phyloP scores from a whole-genome alignment of 768 basidiomycete genomes.

The Pleurotus ostreatus region DNA sequence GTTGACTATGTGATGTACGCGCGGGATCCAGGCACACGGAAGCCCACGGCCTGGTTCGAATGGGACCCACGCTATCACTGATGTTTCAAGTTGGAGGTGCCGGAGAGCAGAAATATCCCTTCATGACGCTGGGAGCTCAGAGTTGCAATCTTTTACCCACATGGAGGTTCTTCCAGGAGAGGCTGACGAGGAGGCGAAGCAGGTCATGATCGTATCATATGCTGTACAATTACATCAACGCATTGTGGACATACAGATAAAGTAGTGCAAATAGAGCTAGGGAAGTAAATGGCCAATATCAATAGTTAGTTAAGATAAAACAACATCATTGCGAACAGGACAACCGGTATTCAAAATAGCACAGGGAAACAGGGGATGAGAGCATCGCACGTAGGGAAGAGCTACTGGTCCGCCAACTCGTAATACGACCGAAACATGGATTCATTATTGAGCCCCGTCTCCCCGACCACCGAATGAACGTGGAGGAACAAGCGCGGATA shows the following conservation, averaged over 20 bases:
- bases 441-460: constrained; percentile 71
- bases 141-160: too few species aligned
- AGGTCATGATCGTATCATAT: background rate
- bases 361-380: too few species aligned
- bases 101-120: background rate
- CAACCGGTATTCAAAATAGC: background rate
- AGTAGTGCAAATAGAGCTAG: constrained; percentile 11
- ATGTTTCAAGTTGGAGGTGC: background rate
- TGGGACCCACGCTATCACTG: background rate
- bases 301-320: constrained; percentile 2
- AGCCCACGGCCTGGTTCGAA: background rate
- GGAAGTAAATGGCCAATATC: constrained; percentile 6
- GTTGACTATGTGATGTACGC: background rate
- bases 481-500: constrained; percentile 91
- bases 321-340: background rate
- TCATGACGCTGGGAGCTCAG: too few species aligned
- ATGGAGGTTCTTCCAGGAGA: too few species aligned
- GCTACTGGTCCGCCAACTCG: constrained; percentile 50
- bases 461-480: constrained; percentile 78
- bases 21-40: background rate
- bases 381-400: too few species aligned
- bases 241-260: constrained; percentile 14
- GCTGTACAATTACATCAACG: constrained; percentile 7
- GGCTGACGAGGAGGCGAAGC: too few species aligned
- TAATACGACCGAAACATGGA: constrained; percentile 92